Percentiles rank a stretch among this genome's conserved stretches.
Conservation (phyloP, 768 basidiomycete genomes). For the Hypholoma sublateritium region DNA sequence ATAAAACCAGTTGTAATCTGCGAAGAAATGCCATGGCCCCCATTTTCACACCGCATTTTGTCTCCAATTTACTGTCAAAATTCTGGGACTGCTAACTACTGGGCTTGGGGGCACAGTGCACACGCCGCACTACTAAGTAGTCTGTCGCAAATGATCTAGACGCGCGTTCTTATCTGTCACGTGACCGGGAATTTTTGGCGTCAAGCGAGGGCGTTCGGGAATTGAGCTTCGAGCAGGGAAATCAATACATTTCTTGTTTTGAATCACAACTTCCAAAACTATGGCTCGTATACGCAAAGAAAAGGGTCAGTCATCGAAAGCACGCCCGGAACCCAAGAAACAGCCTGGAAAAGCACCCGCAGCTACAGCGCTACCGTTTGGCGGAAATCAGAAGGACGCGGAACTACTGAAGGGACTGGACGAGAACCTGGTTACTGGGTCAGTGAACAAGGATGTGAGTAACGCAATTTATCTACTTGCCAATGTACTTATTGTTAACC, state of each 20-base stretch:
- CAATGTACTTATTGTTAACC: slow-evolving; percentile 1
- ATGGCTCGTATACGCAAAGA: slow-evolving; percentile 20
- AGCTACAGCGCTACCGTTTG: slow-evolving; percentile 40
- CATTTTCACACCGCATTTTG: too few relatives aligned
- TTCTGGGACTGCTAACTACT: too few relatives aligned
- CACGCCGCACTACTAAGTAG: too few relatives aligned
- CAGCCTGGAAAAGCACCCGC: neutral
- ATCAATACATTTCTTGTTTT: neutral
- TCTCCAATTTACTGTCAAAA: too few relatives aligned
- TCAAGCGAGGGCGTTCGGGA: too few relatives aligned
- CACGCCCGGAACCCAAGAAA: slow-evolving; percentile 1
- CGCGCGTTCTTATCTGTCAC: neutral
- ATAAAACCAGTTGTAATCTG: too few relatives aligned
- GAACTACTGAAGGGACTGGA: slow-evolving; percentile 42
- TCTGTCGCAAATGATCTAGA: too few relatives aligned
- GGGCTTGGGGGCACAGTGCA: too few relatives aligned
- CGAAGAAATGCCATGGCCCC: too few relatives aligned
- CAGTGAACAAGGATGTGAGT: slow-evolving; percentile 32
- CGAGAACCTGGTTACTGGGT: slow-evolving; percentile 27
- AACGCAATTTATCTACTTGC: neutral
- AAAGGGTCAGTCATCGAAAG: slow-evolving; percentile 10
- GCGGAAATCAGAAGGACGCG: slow-evolving; percentile 48
- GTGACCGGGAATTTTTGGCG: slow-evolving; percentile 10
- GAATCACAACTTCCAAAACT: neutral
- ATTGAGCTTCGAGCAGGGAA: too few relatives aligned